These are phyloP conservation scores for Clavaria fumosa DNA, from an alignment of 768 basidiomycete species.

Conservation along the genomic window DNA sequence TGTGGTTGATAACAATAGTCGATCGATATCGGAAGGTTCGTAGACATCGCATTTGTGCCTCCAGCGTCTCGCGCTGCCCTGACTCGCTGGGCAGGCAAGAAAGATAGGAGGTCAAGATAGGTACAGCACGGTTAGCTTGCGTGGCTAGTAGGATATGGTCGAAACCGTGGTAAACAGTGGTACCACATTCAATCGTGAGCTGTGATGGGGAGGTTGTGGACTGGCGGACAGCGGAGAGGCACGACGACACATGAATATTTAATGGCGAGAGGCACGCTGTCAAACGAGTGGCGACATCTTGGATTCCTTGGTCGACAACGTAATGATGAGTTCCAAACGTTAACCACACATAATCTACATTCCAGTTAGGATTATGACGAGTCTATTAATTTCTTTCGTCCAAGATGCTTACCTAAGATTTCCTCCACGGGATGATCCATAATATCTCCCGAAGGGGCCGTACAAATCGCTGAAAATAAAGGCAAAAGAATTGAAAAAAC, in stretches of 20 bases:
- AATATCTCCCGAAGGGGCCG: slow-evolving; percentile 40
- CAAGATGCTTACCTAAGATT: slow-evolving; percentile 36
- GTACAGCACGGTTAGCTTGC: slow-evolving; percentile 48
- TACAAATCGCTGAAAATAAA: slow-evolving; percentile 60
- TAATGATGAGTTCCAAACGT: slow-evolving; percentile 59
- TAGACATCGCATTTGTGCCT: slow-evolving; percentile 32
- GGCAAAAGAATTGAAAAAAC: slow-evolving; percentile 39
- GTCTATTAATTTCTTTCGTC: too few relatives aligned
- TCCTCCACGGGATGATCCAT: slow-evolving; percentile 45
- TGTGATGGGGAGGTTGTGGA: slow-evolving; percentile 21
- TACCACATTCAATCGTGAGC: slow-evolving; percentile 25
- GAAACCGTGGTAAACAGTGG: slow-evolving; percentile 30
- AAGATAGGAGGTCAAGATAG: slow-evolving; percentile 34
- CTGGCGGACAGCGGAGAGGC: slow-evolving; percentile 30
- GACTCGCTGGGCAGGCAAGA: slow-evolving; percentile 21
- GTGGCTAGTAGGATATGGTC: slow-evolving; percentile 60
- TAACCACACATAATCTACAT: slow-evolving; percentile 52
- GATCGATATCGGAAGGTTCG: slow-evolving; percentile 36
- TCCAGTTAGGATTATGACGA: too few relatives aligned
- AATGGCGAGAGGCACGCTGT: slow-evolving; percentile 24
- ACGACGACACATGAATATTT: slow-evolving; percentile 40
- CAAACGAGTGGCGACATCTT: slow-evolving; percentile 41
- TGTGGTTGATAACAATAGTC: slow-evolving; percentile 58
- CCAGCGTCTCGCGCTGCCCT: slow-evolving; percentile 19
- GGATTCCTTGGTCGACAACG: slow-evolving; percentile 41